Conservation (phyloP, 1,284 basidiomycete genomes). For the Gymnopus androsaceus region DNA sequence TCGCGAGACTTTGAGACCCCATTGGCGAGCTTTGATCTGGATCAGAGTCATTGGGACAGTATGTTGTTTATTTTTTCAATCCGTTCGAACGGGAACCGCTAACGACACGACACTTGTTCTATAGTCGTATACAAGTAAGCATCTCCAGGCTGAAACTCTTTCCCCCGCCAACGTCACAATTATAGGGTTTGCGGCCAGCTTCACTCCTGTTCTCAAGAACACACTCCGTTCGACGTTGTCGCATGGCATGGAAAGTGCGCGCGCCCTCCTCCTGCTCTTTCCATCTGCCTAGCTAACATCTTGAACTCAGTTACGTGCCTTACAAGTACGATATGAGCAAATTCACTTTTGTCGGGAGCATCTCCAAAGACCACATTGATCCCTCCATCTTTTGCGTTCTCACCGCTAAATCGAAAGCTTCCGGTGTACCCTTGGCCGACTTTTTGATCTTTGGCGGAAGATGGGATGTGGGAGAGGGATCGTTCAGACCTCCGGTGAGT, state of each 20-base stretch:
- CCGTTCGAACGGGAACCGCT: background rate
- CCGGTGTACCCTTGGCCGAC: conserved; percentile 58
- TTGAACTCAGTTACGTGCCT: conserved; percentile 58
- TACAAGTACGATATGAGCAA: conserved; percentile 73
- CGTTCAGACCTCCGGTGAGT: conserved; percentile 48
- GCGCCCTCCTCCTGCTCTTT: background rate
- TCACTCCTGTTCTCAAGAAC: conserved; percentile 58
- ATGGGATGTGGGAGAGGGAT: conserved; percentile 61
- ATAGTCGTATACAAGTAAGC: conserved; percentile 12
- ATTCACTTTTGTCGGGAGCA: conserved; percentile 66
- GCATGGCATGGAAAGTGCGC: conserved; percentile 69
- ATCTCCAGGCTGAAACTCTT: background rate
- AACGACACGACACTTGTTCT: conserved; percentile 1
- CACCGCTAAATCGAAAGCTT: conserved; percentile 61
- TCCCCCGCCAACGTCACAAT: conserved; percentile 5
- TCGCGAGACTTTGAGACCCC: conserved; percentile 66
- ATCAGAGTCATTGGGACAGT: conserved; percentile 61
- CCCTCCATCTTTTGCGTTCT: conserved; percentile 68
- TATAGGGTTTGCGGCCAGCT: conserved; percentile 57
- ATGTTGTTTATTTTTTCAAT: conserved; percentile 23
- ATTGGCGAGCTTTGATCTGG: conserved; percentile 63
- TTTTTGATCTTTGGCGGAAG: conserved; percentile 64
- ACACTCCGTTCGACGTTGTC: conserved; percentile 76
- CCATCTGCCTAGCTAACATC: background rate
- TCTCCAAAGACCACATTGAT: conserved; percentile 67